Conservation (phyloP, 176 grass and related monocot genomes). For the Oropetium thomaeum region DNA sequence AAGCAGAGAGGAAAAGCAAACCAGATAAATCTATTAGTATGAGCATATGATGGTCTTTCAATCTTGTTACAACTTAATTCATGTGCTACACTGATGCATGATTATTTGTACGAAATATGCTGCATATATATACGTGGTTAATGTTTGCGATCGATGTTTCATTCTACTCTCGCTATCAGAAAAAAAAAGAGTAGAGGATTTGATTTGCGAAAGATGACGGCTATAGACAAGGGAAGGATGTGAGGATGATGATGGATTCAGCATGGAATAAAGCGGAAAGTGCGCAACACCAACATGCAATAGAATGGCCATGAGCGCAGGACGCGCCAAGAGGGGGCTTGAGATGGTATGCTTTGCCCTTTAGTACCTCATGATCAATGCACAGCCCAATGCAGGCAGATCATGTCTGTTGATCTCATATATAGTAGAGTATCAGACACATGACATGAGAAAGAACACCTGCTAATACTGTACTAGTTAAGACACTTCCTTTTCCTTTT, state of each 20-base stretch:
- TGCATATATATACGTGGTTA: background rate
- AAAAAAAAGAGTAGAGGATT: constrained; percentile 13
- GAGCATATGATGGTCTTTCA: background rate
- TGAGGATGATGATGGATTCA: constrained; percentile 50
- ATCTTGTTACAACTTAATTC: constrained; percentile 11
- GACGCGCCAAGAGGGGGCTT: constrained; percentile 18
- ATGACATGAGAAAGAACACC: background rate
- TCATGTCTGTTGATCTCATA: constrained; percentile 35
- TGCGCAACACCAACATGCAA: constrained; percentile 47
- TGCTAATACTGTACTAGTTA: background rate
- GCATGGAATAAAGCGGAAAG: constrained; percentile 70
- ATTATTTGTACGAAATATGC: constrained; percentile 20
- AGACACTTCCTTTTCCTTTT: background rate
- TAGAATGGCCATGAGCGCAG: constrained; percentile 34
- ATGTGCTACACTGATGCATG: constrained; percentile 20
- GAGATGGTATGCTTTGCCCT: constrained; percentile 33
- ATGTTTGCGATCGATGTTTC: background rate
- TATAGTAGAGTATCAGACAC: background rate
- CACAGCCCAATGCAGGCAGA: constrained; percentile 31
- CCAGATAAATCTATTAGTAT: background rate
- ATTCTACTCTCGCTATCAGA: constrained; percentile 2
- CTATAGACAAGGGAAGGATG: constrained; percentile 25
- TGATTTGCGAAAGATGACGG: constrained; percentile 29
- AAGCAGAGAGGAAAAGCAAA: background rate
- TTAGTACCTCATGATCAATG: constrained; percentile 43